These are phyloP conservation scores for Cryptococcus sp. DNA, from an alignment of 1,284 basidiomycete species.

Conservation along the genomic window DNA sequence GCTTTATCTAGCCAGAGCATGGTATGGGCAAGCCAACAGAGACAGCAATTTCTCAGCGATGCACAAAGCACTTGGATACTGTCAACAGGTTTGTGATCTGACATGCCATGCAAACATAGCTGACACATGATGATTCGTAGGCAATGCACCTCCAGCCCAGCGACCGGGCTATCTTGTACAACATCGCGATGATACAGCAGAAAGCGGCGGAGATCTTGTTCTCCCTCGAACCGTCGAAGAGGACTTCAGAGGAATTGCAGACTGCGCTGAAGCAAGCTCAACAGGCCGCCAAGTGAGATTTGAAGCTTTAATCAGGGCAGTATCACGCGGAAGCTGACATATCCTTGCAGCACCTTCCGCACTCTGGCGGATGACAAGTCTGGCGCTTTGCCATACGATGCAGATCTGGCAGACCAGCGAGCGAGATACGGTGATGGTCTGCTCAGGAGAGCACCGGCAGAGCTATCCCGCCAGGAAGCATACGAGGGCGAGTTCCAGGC, in stretches of 20 bases:
- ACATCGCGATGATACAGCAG: constrained; percentile 95
- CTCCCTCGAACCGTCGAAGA: constrained; percentile 68
- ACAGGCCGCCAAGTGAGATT: constrained; percentile 77
- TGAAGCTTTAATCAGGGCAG: too few relatives aligned
- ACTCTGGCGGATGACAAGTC: constrained; percentile 74
- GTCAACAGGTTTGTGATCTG: constrained; percentile 62
- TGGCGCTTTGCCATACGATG: constrained; percentile 73
- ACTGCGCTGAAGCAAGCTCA: constrained; percentile 75
- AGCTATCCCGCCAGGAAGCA: constrained; percentile 69
- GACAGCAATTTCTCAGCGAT: constrained; percentile 79
- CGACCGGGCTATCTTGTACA: constrained; percentile 87
- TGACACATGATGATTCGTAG: constrained; percentile 51
- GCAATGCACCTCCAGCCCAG: constrained; percentile 76
- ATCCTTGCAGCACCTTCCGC: constrained; percentile 67
- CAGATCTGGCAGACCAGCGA: constrained; percentile 83
- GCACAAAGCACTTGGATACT: constrained; percentile 74
- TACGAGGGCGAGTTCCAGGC: constrained; percentile 74
- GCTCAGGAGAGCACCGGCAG: constrained; percentile 74
- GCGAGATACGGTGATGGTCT: constrained; percentile 83
- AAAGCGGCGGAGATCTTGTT: constrained; percentile 88
- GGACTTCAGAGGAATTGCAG: constrained; percentile 75
- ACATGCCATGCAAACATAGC: constrained; percentile 14
- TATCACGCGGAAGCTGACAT: not conserved
- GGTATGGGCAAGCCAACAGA: constrained; percentile 87
- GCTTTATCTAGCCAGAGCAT: constrained; percentile 80